Evolutionary conservation across 2,329 filamentous ascomycete species (phyloP).

Genomic region (Colletotrichum plurivorum): DNA sequence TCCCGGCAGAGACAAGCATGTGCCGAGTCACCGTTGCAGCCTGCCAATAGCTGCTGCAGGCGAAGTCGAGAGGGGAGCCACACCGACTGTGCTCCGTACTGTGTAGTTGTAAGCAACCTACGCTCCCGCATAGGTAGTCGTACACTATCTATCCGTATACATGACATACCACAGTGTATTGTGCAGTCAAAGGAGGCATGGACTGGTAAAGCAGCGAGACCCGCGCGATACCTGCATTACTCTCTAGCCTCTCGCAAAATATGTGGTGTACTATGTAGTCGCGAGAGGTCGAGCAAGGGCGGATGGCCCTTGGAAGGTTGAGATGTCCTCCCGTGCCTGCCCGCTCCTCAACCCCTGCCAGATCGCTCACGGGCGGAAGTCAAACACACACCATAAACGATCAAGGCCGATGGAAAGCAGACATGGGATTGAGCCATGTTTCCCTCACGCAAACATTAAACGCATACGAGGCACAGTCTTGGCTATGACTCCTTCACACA

Average conservation of each 20-base stretch:
- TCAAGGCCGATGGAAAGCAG: slow-evolving; percentile 3
- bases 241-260: neutral
- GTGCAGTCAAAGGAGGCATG: too few species aligned
- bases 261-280: too few species aligned
- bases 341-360: neutral
- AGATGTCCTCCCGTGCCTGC: neutral
- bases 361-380: slow-evolving; percentile 9
- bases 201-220: slow-evolving; percentile 32
- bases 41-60: slow-evolving; percentile 35
- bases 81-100: slow-evolving; percentile 8
- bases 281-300: too few species aligned
- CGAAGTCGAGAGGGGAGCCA: slow-evolving; percentile 12
- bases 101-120: too few species aligned
- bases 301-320: too few species aligned
- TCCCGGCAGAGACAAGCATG: slow-evolving; percentile 41
- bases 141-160: too few species aligned
- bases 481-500: neutral
- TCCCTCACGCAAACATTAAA: too few species aligned
- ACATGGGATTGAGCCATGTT: slow-evolving; percentile 7
- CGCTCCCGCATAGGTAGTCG: too few species aligned
- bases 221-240: slow-evolving; percentile 11
- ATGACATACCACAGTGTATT: too few species aligned
- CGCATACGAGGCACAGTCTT: slow-evolving; percentile 5
- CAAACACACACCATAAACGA: slow-evolving; percentile 6
- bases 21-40: slow-evolving; percentile 39